Conservation (phyloP, 768 basidiomycete genomes). For the Rhizopogon vesiculosus region DNA sequence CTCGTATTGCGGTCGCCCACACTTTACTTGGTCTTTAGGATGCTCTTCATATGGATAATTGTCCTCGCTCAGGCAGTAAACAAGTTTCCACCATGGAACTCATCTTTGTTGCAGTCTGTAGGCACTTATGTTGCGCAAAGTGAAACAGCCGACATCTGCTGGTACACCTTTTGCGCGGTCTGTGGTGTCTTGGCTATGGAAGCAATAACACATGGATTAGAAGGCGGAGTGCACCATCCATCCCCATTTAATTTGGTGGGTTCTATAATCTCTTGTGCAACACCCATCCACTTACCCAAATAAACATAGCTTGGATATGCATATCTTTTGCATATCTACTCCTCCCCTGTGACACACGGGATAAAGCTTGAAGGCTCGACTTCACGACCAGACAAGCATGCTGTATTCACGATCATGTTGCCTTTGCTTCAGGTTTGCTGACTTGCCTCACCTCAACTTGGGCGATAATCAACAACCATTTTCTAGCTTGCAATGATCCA, state of each 20-base stretch:
- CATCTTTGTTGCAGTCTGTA: constrained; percentile 29
- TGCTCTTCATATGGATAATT: constrained; percentile 53
- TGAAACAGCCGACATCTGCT: constrained; percentile 64
- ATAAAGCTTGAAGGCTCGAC: constrained; percentile 38
- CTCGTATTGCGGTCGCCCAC: constrained; percentile 59
- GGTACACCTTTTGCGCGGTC: constrained; percentile 67
- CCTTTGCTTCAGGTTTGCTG: constrained; percentile 64
- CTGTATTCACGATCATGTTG: constrained; percentile 65
- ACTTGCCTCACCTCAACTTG: not conserved
- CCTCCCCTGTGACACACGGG: constrained; percentile 55
- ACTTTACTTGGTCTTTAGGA: constrained; percentile 53
- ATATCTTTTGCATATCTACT: constrained; percentile 71
- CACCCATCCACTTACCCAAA: constrained; percentile 6
- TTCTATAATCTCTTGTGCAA: constrained; percentile 2
- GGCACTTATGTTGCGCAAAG: constrained; percentile 41
- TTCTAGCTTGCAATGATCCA: constrained; percentile 60
- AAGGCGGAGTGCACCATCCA: constrained; percentile 52
- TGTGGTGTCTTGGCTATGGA: constrained; percentile 64
- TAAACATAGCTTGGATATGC: constrained; percentile 63
- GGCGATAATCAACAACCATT: not conserved
- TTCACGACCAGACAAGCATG: constrained; percentile 68
- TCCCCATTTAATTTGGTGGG: constrained; percentile 73
- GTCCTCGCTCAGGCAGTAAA: constrained; percentile 55
- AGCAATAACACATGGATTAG: constrained; percentile 61
- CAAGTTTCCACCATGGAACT: constrained; percentile 30